Conservation (phyloP, 1,139 yeast species). For the Suhomyces bokatorum region DNA sequence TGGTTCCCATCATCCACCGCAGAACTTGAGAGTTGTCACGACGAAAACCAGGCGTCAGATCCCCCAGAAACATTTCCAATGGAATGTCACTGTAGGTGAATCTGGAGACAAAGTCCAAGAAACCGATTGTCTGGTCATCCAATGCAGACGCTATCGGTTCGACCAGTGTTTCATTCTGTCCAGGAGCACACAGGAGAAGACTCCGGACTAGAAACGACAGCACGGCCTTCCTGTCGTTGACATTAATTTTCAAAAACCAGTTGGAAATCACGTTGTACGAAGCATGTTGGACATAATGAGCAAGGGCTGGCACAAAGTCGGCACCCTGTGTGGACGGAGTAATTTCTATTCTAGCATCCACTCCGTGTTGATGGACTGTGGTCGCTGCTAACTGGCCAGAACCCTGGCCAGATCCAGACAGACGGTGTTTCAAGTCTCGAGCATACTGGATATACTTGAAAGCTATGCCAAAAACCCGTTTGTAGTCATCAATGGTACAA, state of each 20-base stretch:
- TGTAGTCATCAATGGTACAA: conserved; percentile 75
- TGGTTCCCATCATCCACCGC: conserved; percentile 65
- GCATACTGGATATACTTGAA: conserved; percentile 78
- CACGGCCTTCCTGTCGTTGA: conserved; percentile 58
- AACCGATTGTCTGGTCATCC: conserved; percentile 59
- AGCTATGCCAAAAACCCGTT: conserved; percentile 79
- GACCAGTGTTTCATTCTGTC: conserved; percentile 19
- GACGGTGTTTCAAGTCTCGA: conserved; percentile 45
- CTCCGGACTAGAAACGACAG: conserved; percentile 65
- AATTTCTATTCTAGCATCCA: conserved; percentile 42
- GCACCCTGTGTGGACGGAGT: conserved; percentile 52
- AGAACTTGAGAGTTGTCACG: not conserved
- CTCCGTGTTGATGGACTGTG: conserved; percentile 35
- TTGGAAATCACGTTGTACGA: conserved; percentile 70
- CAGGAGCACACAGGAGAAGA: conserved; percentile 34
- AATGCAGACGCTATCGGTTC: conserved; percentile 23
- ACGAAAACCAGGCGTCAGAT: not conserved
- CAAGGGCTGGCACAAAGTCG: conserved; percentile 48
- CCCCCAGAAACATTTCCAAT: conserved; percentile 24
- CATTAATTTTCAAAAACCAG: conserved; percentile 69
- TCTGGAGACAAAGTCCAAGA: conserved; percentile 65
- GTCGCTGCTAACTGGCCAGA: conserved; percentile 7
- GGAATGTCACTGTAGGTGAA: conserved; percentile 70
- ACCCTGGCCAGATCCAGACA: conserved; percentile 15
- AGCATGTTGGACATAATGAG: conserved; percentile 60